Evolutionary conservation across 192 early-diverging fungal genomes (phyloP).

Genomic region (Helicostylum pulchrum): DNA sequence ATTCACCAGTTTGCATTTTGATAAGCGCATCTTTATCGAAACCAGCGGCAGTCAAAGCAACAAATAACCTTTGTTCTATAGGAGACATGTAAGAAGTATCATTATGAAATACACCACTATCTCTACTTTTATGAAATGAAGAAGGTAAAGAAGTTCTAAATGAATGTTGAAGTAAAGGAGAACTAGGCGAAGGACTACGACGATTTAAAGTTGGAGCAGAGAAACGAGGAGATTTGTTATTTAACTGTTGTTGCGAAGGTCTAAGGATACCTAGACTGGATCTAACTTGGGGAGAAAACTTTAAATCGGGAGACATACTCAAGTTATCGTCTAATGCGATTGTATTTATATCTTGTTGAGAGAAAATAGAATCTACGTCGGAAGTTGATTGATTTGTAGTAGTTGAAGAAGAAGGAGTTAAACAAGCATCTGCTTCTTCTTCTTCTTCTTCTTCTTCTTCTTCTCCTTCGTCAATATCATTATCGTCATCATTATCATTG

Average conservation of each 20-base stretch:
- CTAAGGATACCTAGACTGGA: conserved; percentile 12
- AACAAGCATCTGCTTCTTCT: conserved; percentile 22
- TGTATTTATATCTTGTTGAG: conserved; percentile 4
- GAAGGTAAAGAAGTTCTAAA: conserved; percentile 30
- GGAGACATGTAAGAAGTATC: conserved; percentile 32
- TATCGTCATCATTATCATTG: conserved; percentile 20
- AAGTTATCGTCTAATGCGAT: background rate
- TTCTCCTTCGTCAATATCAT: conserved; percentile 29
- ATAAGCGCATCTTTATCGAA: conserved; percentile 56
- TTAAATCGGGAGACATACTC: background rate
- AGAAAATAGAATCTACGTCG: conserved; percentile 22
- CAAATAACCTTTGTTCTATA: conserved; percentile 46
- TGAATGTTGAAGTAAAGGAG: conserved; percentile 19
- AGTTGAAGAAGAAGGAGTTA: conserved; percentile 17
- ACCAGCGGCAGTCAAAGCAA: conserved; percentile 48
- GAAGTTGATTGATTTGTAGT: conserved; percentile 12
- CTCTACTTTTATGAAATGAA: conserved; percentile 21
- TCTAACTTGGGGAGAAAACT: conserved; percentile 24
- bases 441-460: conserved; percentile 22
- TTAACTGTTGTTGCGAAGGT: conserved; percentile 1
- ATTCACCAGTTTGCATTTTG: conserved; percentile 53
- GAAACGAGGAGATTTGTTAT: conserved; percentile 14
- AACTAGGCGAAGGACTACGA: conserved; percentile 13
- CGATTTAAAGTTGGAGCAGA: conserved; percentile 23
- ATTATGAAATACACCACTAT: conserved; percentile 22